Evolutionary conservation across 352 stramenopile genomes (phyloP).

Genomic region (Pythium chondricola): DNA sequence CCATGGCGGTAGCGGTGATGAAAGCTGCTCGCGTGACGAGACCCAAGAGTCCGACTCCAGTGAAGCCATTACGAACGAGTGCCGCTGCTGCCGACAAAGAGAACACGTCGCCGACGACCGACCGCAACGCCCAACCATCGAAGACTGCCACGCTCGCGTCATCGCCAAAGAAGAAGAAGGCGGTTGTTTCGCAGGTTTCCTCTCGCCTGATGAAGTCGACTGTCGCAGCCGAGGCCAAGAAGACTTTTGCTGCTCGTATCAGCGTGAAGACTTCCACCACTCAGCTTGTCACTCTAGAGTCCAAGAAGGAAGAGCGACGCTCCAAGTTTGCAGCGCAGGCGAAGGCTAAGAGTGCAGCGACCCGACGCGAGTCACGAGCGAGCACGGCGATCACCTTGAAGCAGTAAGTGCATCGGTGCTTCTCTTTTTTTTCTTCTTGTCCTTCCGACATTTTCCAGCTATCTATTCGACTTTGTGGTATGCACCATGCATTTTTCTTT

Average conservation of each 20-base stretch:
- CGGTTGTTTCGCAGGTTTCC: not conserved
- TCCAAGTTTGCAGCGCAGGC: conserved; percentile 32
- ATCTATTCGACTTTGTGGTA: not conserved
- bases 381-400: not conserved
- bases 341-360: conserved; percentile 24
- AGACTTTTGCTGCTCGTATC: not conserved
- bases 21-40: conserved; percentile 18
- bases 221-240: conserved; percentile 7
- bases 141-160: conserved; percentile 3
- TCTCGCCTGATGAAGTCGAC: conserved; percentile 16
- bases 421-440: not conserved
- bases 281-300: conserved; percentile 1
- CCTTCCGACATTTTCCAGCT: not conserved
- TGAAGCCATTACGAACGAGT: not conserved
- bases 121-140: not conserved
- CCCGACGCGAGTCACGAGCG: conserved; percentile 4
- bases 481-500: not conserved
- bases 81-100: not conserved
- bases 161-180: conserved; percentile 1
- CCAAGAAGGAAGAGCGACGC: conserved; percentile 29
- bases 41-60: conserved; percentile 6
- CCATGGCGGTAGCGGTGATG: conserved; percentile 19
- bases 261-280: conserved; percentile 26
- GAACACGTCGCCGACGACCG: conserved; percentile 2
- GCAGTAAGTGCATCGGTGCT: too few relatives aligned